Percentiles rank a stretch among this genome's conserved stretches.
These are phyloP conservation scores for Boletus subparvulus DNA, from an alignment of 768 basidiomycete species.

Conservation along the genomic window DNA sequence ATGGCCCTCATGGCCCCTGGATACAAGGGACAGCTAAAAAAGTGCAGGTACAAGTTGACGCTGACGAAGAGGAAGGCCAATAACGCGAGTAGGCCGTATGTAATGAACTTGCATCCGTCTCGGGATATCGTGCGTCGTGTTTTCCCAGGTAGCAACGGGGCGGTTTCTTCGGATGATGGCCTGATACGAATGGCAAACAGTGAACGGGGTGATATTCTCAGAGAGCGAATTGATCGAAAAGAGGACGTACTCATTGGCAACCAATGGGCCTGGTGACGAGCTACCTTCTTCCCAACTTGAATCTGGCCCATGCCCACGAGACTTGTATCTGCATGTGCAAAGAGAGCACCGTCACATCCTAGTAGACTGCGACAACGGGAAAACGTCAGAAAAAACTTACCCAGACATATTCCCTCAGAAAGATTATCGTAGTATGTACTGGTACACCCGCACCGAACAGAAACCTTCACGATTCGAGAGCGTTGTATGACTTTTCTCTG, in stretches of 20 bases:
- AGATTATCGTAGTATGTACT: not conserved
- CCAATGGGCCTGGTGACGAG: not conserved
- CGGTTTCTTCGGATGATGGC: constrained; percentile 1
- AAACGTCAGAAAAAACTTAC: not conserved
- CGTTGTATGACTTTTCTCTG: constrained; percentile 4
- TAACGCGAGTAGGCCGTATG: not conserved
- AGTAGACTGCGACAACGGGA: not conserved
- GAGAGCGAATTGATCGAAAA: not conserved
- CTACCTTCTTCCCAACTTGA: not conserved
- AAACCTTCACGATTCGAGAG: not conserved
- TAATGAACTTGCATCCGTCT: not conserved
- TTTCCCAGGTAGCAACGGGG: constrained; percentile 9
- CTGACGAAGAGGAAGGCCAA: not conserved
- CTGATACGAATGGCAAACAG: not conserved
- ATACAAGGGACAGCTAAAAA: constrained; percentile 9
- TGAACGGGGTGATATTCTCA: not conserved
- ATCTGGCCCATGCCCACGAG: not conserved
- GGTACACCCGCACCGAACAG: constrained; percentile 7
- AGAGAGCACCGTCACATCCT: not conserved
- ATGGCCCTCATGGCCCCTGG: constrained; percentile 6
- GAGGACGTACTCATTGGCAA: not conserved
- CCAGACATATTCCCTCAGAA: not conserved
- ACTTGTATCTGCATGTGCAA: too few relatives aligned
- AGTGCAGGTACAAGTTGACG: constrained; percentile 3
- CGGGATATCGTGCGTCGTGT: not conserved